These are phyloP conservation scores for Fusarium sublunatum DNA, from an alignment of 2,329 filamentous ascomycete genomes.

Conservation along the genomic window DNA sequence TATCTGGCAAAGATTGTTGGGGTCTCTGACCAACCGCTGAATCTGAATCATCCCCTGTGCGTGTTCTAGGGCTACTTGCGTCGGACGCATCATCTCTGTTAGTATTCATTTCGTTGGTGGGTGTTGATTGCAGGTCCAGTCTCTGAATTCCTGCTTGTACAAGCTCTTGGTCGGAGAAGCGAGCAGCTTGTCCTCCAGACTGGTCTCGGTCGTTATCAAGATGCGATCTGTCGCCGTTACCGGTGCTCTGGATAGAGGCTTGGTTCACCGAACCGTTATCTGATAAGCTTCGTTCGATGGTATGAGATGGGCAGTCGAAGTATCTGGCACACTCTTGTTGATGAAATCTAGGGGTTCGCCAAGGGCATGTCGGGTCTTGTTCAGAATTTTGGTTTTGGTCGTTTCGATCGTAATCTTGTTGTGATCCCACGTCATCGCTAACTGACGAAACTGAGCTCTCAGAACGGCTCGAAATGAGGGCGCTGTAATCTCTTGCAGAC, in stretches of 20 bases:
- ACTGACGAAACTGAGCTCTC: constrained; percentile 55
- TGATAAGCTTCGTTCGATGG: constrained; percentile 54
- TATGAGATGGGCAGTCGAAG: constrained; percentile 62
- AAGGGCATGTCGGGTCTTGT: constrained; percentile 49
- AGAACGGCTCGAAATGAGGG: constrained; percentile 26
- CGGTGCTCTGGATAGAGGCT: constrained; percentile 29
- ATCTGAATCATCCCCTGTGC: neutral
- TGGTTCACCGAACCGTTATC: constrained; percentile 41
- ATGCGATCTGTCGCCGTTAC: constrained; percentile 12
- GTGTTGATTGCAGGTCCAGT: neutral
- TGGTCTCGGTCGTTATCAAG: constrained; percentile 18
- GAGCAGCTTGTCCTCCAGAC: constrained; percentile 12
- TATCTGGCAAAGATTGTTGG: constrained; percentile 6
- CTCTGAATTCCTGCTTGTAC: constrained; percentile 14
- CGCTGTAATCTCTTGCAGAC: constrained; percentile 27
- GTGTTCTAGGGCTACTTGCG: constrained; percentile 1
- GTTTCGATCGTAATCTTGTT: constrained; percentile 15
- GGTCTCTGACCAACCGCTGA: constrained; percentile 11
- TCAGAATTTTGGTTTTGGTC: neutral
- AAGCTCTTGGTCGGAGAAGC: constrained; percentile 34
- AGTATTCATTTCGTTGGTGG: constrained; percentile 1
- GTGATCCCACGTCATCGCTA: constrained; percentile 46
- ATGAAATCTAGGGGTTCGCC: constrained; percentile 53
- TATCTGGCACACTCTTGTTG: constrained; percentile 60
- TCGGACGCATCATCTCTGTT: constrained; percentile 12